Base-by-base conservation (phyloP, 2,329 filamentous ascomycete species). In the Taxawa tesnikishii region DNA sequence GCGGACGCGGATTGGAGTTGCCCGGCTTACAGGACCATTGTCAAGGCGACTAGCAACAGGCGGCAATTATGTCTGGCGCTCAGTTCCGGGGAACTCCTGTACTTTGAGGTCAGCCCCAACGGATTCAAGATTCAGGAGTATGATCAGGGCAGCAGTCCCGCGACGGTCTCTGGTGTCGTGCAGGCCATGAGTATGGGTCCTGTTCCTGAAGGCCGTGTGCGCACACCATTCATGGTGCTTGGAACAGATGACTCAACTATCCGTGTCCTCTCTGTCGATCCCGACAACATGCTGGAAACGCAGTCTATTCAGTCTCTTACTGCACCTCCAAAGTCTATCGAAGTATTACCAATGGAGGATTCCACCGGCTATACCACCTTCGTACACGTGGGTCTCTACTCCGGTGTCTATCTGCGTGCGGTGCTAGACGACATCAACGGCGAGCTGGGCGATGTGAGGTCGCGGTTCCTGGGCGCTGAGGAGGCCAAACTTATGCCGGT, bases 221-320 rank as follows among this genome's bases (percentile, higher is more conserved):
- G 92, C 52, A 94, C 87, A 53, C 84, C 83, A 2, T 98, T 92
- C 60, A 67, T 96, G 32, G 92, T 92, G 26, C 88, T 99, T 27
- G 92, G 92, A 5, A 96, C 88, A 51, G 90, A 94, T 48, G 90
- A 99, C 56, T 85, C 83, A 37, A 96, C 90, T 1, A 90, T 98
- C 32, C 81, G 90, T 32, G 84, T 98, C 32, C 70, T 93, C 33
- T 93, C 85, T 48, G 62, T 94, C 17, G 84, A 92, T 48, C 84
- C 85, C 0, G 33, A 37, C 12, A 36, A 42, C 28, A 42, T 40
- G 34, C 40, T 42, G n/a, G 33, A 29, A 8, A 38, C 40, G 13
- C 36, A 40, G 14, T 42, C 40, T n/a, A 34, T 42, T 8, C 40
- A 42, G n/a, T 40, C 40, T 14, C 36, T 42, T 6, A 42, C 40